A percentile compares a stretch with the other conserved stretches of the same genome.
phyloP scores from a whole-genome alignment of 169 alveolate genomes.

The Ichthyophthirius multifiliis region DNA sequence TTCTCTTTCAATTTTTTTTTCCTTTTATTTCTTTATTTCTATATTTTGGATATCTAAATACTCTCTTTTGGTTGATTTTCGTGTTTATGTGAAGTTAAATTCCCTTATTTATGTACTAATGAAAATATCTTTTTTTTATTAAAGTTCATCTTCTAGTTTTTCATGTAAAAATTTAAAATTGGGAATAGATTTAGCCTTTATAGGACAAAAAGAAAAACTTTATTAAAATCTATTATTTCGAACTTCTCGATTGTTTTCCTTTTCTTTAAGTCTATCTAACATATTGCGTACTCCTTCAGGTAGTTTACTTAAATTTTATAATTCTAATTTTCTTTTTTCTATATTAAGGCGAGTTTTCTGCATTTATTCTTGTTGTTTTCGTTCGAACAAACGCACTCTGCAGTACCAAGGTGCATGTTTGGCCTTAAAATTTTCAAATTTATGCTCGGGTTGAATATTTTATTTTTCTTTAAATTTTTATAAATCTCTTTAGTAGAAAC shows the following conservation, averaged over 20 bases:
- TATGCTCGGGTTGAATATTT: not conserved
- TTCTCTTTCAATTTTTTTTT: not conserved
- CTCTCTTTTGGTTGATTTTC: slow-evolving; percentile 12
- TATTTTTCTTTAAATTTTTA: slow-evolving; percentile 7
- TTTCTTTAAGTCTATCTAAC: not conserved
- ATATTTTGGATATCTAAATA: slow-evolving; percentile 6
- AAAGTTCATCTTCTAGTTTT: slow-evolving; percentile 7
- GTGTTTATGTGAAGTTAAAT: not conserved
- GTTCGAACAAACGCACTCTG: not conserved
- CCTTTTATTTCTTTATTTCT: not conserved
- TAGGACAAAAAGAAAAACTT: not conserved
- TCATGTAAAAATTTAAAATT: slow-evolving; percentile 17
- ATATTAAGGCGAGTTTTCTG: not conserved
- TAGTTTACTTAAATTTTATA: not conserved
- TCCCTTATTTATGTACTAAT: not conserved
- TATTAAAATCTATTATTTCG: not conserved
- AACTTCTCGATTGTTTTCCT: not conserved
- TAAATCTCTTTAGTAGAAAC: slow-evolving; percentile 49
- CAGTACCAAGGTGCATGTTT: slow-evolving; percentile 25
- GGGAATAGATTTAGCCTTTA: slow-evolving; percentile 33
- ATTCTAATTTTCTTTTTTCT: slow-evolving; percentile 2
- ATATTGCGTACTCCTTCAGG: slow-evolving; percentile 11
- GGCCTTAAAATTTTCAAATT: not conserved
- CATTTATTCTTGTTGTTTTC: not conserved
- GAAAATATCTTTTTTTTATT: not conserved